Percentiles rank a stretch among this genome's conserved stretches.
These are phyloP conservation scores for Ogataea pini DNA, from an alignment of 805 yeast genomes.

Conservation along the genomic window DNA sequence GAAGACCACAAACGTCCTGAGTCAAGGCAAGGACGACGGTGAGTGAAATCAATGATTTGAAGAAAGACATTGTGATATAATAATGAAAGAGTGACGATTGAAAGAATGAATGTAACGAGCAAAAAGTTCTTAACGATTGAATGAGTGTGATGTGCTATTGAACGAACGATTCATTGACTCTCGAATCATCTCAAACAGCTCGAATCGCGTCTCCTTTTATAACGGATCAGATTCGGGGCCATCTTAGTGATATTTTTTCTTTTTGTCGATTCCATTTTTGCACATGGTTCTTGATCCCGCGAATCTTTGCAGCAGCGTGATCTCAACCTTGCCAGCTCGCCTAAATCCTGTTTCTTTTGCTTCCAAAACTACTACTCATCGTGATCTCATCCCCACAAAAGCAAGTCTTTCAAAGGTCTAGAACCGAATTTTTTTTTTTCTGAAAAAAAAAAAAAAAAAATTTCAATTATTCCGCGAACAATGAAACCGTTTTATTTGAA, in stretches of 20 bases:
- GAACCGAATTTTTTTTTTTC: neutral
- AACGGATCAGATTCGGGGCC: neutral
- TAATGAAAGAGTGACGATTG: conserved; percentile 2
- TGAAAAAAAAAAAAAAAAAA: too few species aligned
- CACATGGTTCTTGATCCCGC: conserved; percentile 2
- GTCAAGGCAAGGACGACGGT: conserved; percentile 15
- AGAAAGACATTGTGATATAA: conserved; percentile 15
- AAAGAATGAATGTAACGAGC: conserved; percentile 11
- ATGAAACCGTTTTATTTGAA: conserved; percentile 4
- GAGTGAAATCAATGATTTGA: conserved; percentile 8
- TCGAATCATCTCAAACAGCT: neutral
- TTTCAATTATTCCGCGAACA: neutral
- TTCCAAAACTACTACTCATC: neutral
- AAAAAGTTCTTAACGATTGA: neutral
- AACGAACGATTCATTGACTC: neutral
- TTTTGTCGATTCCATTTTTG: neutral
- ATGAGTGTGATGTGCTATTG: conserved; percentile 7
- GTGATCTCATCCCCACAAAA: conserved; percentile 2
- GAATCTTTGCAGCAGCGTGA: neutral
- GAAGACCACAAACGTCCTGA: conserved; percentile 14
- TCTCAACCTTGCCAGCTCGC: neutral
- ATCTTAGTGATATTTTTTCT: neutral
- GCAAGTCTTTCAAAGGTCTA: neutral
- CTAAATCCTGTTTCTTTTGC: conserved; percentile 2
- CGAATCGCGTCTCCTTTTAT: conserved; percentile 1